Conservation (phyloP, 148 eudicot species). For the Silene uniflora region DNA sequence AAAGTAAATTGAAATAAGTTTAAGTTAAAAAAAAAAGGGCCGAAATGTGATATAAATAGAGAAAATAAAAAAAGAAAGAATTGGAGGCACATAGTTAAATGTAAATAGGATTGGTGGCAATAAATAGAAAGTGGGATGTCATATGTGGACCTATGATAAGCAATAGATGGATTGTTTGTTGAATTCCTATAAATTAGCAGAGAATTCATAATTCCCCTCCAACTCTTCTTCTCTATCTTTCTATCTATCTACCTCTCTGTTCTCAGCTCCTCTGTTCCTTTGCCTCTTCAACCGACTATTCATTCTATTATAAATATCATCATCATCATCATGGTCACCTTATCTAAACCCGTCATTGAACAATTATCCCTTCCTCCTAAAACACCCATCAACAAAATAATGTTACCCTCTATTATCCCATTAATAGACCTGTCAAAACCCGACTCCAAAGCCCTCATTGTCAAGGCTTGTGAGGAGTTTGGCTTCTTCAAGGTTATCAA, state of each 20-base stretch:
- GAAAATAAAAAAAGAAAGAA: background rate
- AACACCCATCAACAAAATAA: slow-evolving; percentile 28
- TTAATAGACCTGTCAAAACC: slow-evolving; percentile 48
- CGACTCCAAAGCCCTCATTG: slow-evolving; percentile 32
- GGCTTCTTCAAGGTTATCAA: slow-evolving; percentile 69
- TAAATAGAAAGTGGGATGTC: background rate
- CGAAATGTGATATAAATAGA: no score
- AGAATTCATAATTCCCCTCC: slow-evolving; percentile 10
- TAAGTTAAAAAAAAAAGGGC: background rate
- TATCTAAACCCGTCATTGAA: slow-evolving; percentile 39
- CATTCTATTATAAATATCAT: background rate
- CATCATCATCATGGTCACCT: slow-evolving; percentile 33
- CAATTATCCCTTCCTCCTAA: slow-evolving; percentile 26
- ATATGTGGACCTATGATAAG: background rate
- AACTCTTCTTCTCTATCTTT: background rate
- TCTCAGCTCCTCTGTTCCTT: slow-evolving; percentile 3
- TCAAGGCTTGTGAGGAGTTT: slow-evolving; percentile 59
- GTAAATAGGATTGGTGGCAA: slow-evolving; percentile 13
- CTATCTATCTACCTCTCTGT: background rate
- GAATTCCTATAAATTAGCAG: slow-evolving; percentile 11
- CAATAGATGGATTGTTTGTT: background rate
- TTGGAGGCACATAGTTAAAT: slow-evolving; percentile 8
- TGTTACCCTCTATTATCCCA: slow-evolving; percentile 32
- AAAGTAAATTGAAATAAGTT: no score
- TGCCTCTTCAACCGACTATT: slow-evolving; percentile 15